These are phyloP conservation scores for Graphilbum fragrans DNA, from an alignment of 2,329 filamentous ascomycete species.

Conservation along the genomic window DNA sequence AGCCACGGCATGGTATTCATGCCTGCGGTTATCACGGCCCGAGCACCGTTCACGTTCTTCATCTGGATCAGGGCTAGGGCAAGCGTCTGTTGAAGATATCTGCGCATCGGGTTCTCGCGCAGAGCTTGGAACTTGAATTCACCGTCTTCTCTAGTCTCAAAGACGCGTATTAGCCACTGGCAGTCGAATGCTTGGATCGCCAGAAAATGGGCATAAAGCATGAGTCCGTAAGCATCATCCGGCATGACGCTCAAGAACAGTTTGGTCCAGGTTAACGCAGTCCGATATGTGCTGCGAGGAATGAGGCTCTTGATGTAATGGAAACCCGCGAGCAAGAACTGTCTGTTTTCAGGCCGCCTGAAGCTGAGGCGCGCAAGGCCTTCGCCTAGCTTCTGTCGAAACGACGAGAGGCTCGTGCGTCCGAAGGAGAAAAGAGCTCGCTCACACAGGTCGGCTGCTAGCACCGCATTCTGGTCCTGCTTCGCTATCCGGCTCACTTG, in stretches of 20 bases:
- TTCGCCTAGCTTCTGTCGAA: constrained; percentile 60
- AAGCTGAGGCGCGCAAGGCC: constrained; percentile 78
- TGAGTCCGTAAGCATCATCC: constrained; percentile 71
- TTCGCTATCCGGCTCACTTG: constrained; percentile 89
- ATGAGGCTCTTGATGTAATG: constrained; percentile 78
- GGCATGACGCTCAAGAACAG: constrained; percentile 65
- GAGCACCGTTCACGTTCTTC: constrained; percentile 52
- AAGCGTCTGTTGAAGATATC: constrained; percentile 64
- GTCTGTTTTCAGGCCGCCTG: constrained; percentile 70
- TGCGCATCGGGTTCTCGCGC: constrained; percentile 19
- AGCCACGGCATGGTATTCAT: constrained; percentile 75
- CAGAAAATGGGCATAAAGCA: constrained; percentile 70
- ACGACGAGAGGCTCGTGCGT: constrained; percentile 74
- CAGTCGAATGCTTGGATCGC: constrained; percentile 72
- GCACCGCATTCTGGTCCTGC: constrained; percentile 73
- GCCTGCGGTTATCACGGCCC: constrained; percentile 50
- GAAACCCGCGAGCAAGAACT: constrained; percentile 84
- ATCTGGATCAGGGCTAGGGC: constrained; percentile 65
- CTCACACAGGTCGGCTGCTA: constrained; percentile 79
- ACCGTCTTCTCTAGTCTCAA: constrained; percentile 29
- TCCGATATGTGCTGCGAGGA: constrained; percentile 86
- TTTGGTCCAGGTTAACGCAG: constrained; percentile 88
- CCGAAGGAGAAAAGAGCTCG: constrained; percentile 88
- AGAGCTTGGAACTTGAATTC: constrained; percentile 11
- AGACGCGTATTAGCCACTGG: constrained; percentile 61